A percentile compares a stretch with the other conserved stretches of the same genome.
phyloP scores from a whole-genome alignment of 305 asterid species.

The Stenogyne calaminthoides region DNA sequence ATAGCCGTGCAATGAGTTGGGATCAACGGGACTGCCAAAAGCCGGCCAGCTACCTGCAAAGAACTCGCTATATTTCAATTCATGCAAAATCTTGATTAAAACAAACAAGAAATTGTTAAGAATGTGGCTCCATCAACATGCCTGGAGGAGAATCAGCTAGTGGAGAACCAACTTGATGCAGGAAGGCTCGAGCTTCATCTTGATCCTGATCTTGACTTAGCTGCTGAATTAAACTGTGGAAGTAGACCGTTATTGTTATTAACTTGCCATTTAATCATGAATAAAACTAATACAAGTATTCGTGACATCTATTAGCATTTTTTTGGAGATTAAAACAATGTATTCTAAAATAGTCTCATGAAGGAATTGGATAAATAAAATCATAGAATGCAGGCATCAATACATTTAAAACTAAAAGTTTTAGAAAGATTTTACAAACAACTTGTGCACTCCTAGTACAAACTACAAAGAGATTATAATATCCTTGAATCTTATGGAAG shows the following conservation, averaged over 20 bases:
- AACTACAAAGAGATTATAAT: background rate
- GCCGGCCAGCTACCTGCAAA: conserved; percentile 82
- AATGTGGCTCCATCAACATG: conserved; percentile 29
- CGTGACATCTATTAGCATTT: background rate
- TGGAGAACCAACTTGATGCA: conserved; percentile 84
- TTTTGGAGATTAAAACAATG: background rate
- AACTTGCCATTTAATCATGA: conserved; percentile 8
- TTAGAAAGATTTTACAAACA: background rate
- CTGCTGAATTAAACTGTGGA: conserved; percentile 81
- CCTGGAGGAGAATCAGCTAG: conserved; percentile 90
- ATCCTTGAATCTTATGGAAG: conserved; percentile 3
- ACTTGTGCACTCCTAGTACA: background rate
- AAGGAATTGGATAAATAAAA: background rate
- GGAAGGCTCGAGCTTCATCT: conserved; percentile 68
- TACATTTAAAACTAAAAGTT: background rate
- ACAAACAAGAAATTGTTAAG: conserved; percentile 8
- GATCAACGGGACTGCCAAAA: conserved; percentile 85
- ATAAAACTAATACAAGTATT: background rate
- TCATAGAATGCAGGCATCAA: background rate
- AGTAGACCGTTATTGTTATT: background rate
- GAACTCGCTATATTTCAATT: conserved; percentile 13
- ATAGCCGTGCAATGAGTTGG: conserved; percentile 57
- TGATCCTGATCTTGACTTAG: conserved; percentile 78
- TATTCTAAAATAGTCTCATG: background rate
- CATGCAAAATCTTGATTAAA: conserved; percentile 6